Evolutionary conservation across 208 protist species (phyloP), one percentile per base, ranked within the genome.

Genomic region (Wallacemonas sp.): DNA sequence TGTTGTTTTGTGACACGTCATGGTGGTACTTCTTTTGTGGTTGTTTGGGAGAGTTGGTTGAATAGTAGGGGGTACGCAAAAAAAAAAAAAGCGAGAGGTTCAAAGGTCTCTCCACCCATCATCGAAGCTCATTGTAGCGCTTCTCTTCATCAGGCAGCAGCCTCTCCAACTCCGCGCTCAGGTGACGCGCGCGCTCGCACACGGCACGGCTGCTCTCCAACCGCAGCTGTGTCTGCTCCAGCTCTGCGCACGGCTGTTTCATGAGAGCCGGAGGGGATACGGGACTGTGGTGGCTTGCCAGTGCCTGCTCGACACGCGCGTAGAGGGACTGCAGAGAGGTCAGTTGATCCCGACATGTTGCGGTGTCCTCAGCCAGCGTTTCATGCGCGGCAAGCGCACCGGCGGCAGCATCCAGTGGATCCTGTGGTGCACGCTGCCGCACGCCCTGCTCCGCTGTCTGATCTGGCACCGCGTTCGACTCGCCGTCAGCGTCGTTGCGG

Each of bases 81-180:
- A n/a, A n/a, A n/a, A n/a, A 60, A 68, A 66, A 58, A 39, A 66
- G 55, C 17, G 39, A 27, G n/a, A 65, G 34, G 62, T 29, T 32
- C 30, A 29, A 62, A n/a, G n/a, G n/a, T n/a, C n/a, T 57, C 23
- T 41, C 9, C 36, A 14, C 14, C 9, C 14, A 41, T 41, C 36
- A 41, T 14, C 14, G 6, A 14, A 41, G 36, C 36, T 41, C 14
- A 6, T 6, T 41, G 14, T 41, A 41, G 9, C 36, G 36, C 36
- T 17, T 6, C 36, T 41, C 36, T 14, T 41, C 36, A 41, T 41
- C 14, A 17, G 36, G 36, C 14, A 41, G 9, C 6, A 41, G 6
- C 9, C 9, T 14, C 36, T 41, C 36, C 36, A 41, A 41, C 6
- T 6, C 36, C 36, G 6, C 36, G 14, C 6, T 41, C 9, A 41